Conservation (phyloP, 495 filamentous ascomycete species). For the Trichoderma reesei region DNA sequence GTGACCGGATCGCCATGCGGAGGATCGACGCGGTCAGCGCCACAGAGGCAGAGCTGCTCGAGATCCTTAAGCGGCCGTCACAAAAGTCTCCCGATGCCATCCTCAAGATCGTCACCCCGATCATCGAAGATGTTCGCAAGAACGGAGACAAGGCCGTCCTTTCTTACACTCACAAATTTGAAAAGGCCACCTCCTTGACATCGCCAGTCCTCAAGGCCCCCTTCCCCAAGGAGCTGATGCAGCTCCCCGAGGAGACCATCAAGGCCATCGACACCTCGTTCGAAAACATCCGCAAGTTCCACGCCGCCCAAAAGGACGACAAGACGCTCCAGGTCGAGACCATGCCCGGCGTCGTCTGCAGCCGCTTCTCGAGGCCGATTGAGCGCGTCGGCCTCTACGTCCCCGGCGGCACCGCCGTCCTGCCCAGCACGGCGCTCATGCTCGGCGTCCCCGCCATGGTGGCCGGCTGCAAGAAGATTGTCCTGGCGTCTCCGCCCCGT, state of each 20-base stretch:
- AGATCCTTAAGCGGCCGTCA: constrained; percentile 73
- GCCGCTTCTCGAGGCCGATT: constrained; percentile 84
- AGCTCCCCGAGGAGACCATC: constrained; percentile 68
- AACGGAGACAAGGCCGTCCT: constrained; percentile 80
- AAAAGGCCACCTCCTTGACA: constrained; percentile 81
- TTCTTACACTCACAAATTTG: constrained; percentile 92
- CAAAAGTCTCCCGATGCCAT: constrained; percentile 87
- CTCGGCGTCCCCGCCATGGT: constrained; percentile 95
- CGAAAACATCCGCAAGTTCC: constrained; percentile 89
- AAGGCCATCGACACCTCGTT: constrained; percentile 89
- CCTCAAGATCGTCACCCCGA: constrained; percentile 79
- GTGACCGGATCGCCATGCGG: constrained; percentile 72
- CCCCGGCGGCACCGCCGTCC: constrained; percentile 88
- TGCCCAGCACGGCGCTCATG: constrained; percentile 95
- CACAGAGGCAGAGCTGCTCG: constrained; percentile 49
- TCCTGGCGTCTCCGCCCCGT: constrained; percentile 85
- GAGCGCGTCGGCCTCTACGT: constrained; percentile 92
- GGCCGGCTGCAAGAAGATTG: constrained; percentile 91
- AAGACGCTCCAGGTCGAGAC: constrained; percentile 78
- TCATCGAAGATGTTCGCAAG: constrained; percentile 72
- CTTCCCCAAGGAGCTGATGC: constrained; percentile 76
- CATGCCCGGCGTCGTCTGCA: constrained; percentile 94
- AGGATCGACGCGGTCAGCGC: constrained; percentile 58
- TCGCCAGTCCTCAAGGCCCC: constrained; percentile 83
- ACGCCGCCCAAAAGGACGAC: constrained; percentile 76